Percentiles rank a stretch among this genome's conserved stretches.
Conservation (phyloP, 192 early-diverging fungal genomes). For the Umbelopsis ramanniana region DNA sequence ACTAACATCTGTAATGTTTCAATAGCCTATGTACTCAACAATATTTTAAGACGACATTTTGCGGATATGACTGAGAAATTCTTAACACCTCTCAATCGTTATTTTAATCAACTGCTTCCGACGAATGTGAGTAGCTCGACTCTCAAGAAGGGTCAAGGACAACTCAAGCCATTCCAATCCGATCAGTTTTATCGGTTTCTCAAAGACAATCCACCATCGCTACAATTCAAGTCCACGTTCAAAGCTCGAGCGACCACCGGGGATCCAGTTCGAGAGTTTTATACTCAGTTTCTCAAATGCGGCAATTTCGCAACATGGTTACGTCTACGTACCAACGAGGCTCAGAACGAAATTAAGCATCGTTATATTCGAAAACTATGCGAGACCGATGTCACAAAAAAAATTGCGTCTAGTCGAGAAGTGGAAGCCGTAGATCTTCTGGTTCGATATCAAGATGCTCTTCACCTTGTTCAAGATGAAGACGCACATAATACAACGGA, state of each 20-base stretch:
- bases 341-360: slow-evolving; percentile 75
- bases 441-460: slow-evolving; percentile 5
- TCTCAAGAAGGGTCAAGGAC: slow-evolving; percentile 37
- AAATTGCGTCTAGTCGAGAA: slow-evolving; percentile 9
- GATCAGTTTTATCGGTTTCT: slow-evolving; percentile 74
- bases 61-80: slow-evolving; percentile 93
- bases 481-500: neutral
- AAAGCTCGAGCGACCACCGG: slow-evolving; percentile 52
- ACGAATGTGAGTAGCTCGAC: slow-evolving; percentile 29
- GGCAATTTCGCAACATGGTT: slow-evolving; percentile 98
- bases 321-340: slow-evolving; percentile 74
- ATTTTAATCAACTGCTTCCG: slow-evolving; percentile 89
- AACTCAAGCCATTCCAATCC: slow-evolving; percentile 79
- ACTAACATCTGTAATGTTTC: slow-evolving; percentile 4
- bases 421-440: neutral
- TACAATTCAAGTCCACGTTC: slow-evolving; percentile 54
- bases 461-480: neutral
- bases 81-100: slow-evolving; percentile 91
- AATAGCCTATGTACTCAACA: slow-evolving; percentile 80
- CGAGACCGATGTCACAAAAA: neutral
- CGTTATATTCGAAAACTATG: slow-evolving; percentile 14
- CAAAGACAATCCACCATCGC: slow-evolving; percentile 56
- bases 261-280: slow-evolving; percentile 77
- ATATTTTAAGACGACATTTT: slow-evolving; percentile 91
- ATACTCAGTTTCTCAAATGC: slow-evolving; percentile 87